Percentiles rank a stretch among this genome's conserved stretches.
These are phyloP conservation scores for Gastrolobium bilobum DNA, from an alignment of 306 rosid genomes.

Conservation along the genomic window DNA sequence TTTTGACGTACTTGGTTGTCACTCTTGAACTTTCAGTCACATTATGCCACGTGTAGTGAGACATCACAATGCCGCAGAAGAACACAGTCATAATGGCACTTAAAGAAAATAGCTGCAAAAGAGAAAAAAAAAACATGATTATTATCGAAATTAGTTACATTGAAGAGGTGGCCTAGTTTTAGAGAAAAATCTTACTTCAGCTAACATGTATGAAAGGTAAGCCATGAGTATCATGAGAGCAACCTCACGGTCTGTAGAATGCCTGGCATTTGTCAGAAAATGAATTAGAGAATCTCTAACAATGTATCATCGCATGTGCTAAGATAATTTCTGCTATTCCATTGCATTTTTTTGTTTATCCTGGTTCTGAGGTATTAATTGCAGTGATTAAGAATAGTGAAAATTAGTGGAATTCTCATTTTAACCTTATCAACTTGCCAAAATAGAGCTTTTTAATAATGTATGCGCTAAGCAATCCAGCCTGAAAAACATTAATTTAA, in stretches of 20 bases:
- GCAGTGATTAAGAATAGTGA: neutral
- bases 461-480: slow-evolving; percentile 87
- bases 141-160: slow-evolving; percentile 25
- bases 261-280: slow-evolving; percentile 60
- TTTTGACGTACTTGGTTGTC: slow-evolving; percentile 86
- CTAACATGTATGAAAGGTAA: slow-evolving; percentile 88
- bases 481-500: slow-evolving; percentile 58
- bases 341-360: neutral
- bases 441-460: slow-evolving; percentile 82
- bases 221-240: slow-evolving; percentile 99
- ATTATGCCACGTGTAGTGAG: slow-evolving; percentile 99
- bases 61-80: slow-evolving; percentile 99
- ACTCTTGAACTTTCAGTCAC: slow-evolving; percentile 96
- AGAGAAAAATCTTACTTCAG: slow-evolving; percentile 71
- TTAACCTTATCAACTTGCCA: slow-evolving; percentile 76
- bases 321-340: neutral
- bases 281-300: slow-evolving; percentile 25
- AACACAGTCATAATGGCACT: slow-evolving; percentile 98
- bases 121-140: slow-evolving; percentile 20
- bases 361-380: neutral
- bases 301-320: slow-evolving; percentile 18
- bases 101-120: slow-evolving; percentile 82
- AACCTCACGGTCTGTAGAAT: slow-evolving; percentile 95
- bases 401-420: neutral
- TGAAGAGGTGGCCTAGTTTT: slow-evolving; percentile 7